These are phyloP conservation scores for Xylariaceae sp. DNA, from an alignment of 2,329 filamentous ascomycete genomes.

Conservation along the genomic window DNA sequence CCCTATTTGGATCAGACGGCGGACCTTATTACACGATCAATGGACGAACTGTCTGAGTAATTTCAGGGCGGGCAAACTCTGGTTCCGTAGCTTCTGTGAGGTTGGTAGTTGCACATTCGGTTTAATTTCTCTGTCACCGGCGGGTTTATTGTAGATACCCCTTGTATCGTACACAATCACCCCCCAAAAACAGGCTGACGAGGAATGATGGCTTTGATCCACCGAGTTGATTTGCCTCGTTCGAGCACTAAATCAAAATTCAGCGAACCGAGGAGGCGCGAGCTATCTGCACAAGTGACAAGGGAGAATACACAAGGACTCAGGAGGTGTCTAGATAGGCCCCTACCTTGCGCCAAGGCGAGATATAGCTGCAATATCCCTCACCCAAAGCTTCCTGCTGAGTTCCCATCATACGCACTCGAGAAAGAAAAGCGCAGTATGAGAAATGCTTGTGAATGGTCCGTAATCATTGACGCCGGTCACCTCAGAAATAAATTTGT, in stretches of 20 bases:
- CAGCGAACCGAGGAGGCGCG: conserved; percentile 1
- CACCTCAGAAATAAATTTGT: conserved; percentile 43
- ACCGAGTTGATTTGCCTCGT: conserved; percentile 2
- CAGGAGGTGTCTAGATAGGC: conserved; percentile 5
- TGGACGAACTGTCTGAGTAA: too few relatives aligned
- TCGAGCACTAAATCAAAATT: conserved; percentile 1
- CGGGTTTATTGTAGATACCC: background rate
- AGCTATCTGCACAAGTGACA: background rate
- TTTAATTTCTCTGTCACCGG: background rate
- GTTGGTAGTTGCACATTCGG: too few relatives aligned
- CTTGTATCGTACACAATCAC: background rate
- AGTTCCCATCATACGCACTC: conserved; percentile 3
- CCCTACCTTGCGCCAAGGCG: background rate
- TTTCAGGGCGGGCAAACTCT: too few relatives aligned
- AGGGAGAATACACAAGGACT: background rate
- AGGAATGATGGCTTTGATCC: background rate
- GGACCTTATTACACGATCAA: too few relatives aligned
- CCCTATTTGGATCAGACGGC: too few relatives aligned
- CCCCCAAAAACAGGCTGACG: background rate
- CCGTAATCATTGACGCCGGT: conserved; percentile 62
- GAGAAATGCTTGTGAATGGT: conserved; percentile 46
- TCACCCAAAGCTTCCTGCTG: background rate
- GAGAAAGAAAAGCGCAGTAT: conserved; percentile 4
- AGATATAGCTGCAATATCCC: background rate
- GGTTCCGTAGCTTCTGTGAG: too few relatives aligned